A percentile compares a stretch with the other conserved stretches of the same genome.
phyloP scores from a whole-genome alignment of 768 basidiomycete genomes.

The Pulveroboletus ravenelii region DNA sequence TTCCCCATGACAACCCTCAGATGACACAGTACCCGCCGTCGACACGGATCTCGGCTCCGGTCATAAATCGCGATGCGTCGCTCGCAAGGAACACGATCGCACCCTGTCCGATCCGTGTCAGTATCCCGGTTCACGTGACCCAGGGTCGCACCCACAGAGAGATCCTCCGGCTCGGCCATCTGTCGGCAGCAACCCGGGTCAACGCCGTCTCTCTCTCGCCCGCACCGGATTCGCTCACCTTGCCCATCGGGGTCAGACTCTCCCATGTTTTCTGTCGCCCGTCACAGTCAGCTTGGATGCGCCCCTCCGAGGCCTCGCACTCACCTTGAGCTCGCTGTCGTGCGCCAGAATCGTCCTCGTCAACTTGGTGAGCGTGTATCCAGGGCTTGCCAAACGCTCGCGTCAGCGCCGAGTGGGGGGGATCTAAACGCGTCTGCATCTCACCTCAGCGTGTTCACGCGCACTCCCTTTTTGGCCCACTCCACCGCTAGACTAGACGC shows the following conservation, averaged over 20 bases:
- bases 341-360: constrained; percentile 77
- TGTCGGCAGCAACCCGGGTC: constrained; percentile 24
- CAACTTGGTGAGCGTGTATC: constrained; percentile 91
- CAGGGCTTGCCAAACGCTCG: constrained; percentile 51
- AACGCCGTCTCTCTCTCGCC: constrained; percentile 12
- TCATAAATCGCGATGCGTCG: constrained; percentile 88
- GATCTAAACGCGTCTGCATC: not conserved
- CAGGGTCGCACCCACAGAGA: constrained; percentile 50
- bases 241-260: constrained; percentile 78
- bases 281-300: not conserved
- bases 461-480: constrained; percentile 87
- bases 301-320: not conserved
- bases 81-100: constrained; percentile 88
- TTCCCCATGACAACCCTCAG: constrained; percentile 27
- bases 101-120: constrained; percentile 43
- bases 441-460: constrained; percentile 79
- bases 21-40: constrained; percentile 86
- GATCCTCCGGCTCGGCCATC: constrained; percentile 92
- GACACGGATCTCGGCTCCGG: constrained; percentile 77
- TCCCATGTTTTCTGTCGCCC: constrained; percentile 74
- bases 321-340: constrained; percentile 70
- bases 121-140: not conserved
- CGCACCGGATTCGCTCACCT: constrained; percentile 39
- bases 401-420: not conserved
- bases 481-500: constrained; percentile 89